Conservation (phyloP, 139 green algal species). For the Diplosphaera chodatii region DNA sequence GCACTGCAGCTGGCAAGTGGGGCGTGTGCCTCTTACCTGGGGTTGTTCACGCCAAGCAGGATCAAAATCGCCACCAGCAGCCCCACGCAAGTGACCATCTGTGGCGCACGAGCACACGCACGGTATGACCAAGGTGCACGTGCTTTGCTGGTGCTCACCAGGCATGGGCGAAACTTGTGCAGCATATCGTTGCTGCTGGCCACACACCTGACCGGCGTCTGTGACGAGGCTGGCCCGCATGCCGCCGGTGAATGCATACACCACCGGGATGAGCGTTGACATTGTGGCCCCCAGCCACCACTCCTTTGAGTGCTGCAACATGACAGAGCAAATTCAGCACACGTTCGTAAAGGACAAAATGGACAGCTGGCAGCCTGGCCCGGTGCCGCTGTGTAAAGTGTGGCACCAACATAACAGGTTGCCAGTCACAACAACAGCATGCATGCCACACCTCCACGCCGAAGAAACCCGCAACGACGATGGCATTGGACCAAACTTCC, state of each 20-base stretch:
- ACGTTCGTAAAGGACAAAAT: no score
- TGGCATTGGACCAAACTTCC: slow-evolving; percentile 24
- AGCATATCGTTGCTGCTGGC: not conserved
- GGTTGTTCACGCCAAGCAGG: slow-evolving; percentile 14
- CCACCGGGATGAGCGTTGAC: slow-evolving; percentile 14
- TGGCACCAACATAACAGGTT: no score
- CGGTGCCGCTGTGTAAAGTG: no score
- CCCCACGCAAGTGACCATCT: slow-evolving; percentile 1
- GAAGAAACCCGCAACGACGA: slow-evolving; percentile 20
- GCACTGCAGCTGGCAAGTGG: no score
- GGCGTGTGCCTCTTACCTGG: not conserved
- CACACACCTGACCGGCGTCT: slow-evolving; percentile 14
- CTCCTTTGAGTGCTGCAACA: slow-evolving; percentile 15
- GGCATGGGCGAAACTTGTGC: no score
- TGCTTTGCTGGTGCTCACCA: no score
- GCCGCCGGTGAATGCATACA: slow-evolving; percentile 22
- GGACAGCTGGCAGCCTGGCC: no score
- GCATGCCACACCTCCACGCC: slow-evolving; percentile 4
- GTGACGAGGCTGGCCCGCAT: slow-evolving; percentile 23
- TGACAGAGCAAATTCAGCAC: no score
- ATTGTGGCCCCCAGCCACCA: slow-evolving; percentile 18
- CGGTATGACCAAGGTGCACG: no score
- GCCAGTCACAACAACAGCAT: no score
- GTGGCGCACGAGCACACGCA: no score
- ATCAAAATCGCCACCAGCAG: slow-evolving; percentile 15